Percentiles rank a stretch among this genome's conserved stretches.
These are phyloP conservation scores for Schwanniomyces polymorphus DNA, from an alignment of 805 yeast species.

Conservation along the genomic window DNA sequence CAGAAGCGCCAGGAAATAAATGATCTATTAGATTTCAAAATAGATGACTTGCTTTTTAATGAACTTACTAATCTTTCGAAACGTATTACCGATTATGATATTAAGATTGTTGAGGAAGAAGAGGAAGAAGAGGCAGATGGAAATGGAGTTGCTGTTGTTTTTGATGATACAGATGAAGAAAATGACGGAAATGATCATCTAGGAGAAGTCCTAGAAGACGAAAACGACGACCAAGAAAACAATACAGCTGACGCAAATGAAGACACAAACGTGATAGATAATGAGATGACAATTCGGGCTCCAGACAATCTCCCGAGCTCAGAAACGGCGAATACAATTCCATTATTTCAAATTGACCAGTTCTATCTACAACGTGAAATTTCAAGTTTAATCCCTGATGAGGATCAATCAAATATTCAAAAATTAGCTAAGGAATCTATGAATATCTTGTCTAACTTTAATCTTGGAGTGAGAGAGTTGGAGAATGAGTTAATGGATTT, in stretches of 20 bases:
- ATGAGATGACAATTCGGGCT: constrained; percentile 1
- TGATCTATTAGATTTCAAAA: constrained; percentile 38
- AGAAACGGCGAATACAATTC: neutral
- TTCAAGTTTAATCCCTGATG: constrained; percentile 34
- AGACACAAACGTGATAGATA: neutral
- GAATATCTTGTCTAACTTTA: constrained; percentile 35
- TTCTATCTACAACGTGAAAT: constrained; percentile 58
- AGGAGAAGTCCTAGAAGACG: constrained; percentile 21
- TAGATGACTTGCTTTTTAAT: constrained; percentile 47
- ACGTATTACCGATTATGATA: constrained; percentile 52
- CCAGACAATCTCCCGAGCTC: neutral
- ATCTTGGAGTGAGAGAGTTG: constrained; percentile 39
- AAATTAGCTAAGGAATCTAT: constrained; percentile 38
- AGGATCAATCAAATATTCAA: constrained; percentile 37
- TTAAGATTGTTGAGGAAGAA: constrained; percentile 6
- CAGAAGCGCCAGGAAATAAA: constrained; percentile 52
- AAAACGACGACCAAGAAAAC: constrained; percentile 20
- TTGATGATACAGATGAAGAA: constrained; percentile 40
- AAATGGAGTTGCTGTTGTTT: constrained; percentile 43
- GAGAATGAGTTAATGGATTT: constrained; percentile 56
- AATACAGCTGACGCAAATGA: neutral
- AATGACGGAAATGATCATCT: constrained; percentile 16
- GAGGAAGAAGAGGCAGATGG: constrained; percentile 22
- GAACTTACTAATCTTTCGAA: constrained; percentile 45
- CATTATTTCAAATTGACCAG: constrained; percentile 21